Evolutionary conservation across 768 basidiomycete species (phyloP).

Genomic region (Lyophyllum decastes): DNA sequence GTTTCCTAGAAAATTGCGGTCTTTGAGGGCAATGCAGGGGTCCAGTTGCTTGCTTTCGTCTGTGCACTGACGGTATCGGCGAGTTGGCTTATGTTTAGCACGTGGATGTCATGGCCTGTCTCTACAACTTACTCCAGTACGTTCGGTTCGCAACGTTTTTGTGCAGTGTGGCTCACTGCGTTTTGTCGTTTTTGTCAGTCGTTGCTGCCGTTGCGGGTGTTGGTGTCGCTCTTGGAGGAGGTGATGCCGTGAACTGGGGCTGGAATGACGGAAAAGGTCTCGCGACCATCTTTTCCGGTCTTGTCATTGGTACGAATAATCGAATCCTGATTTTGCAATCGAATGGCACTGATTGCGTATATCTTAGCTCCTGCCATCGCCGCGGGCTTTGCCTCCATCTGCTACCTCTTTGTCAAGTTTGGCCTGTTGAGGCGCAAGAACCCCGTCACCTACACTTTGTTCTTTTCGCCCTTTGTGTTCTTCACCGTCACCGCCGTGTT

Average conservation of each 20-base stretch:
- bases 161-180: neutral
- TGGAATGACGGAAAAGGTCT: slow-evolving; percentile 29
- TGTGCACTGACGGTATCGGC: slow-evolving; percentile 25
- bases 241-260: slow-evolving; percentile 25
- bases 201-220: slow-evolving; percentile 26
- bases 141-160: neutral
- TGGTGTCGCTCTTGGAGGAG: slow-evolving; percentile 25
- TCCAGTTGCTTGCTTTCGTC: slow-evolving; percentile 29
- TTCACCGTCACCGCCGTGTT: slow-evolving; percentile 25
- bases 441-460: slow-evolving; percentile 20
- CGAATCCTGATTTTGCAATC: neutral
- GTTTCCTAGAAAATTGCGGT: slow-evolving; percentile 16
- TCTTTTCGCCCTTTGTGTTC: slow-evolving; percentile 27
- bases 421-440: slow-evolving; percentile 24
- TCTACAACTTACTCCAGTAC: slow-evolving; percentile 27
- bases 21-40: slow-evolving; percentile 27
- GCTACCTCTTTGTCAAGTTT: slow-evolving; percentile 26
- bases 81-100: slow-evolving; percentile 26
- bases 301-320: slow-evolving; percentile 19
- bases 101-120: slow-evolving; percentile 28
- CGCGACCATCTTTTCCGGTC: slow-evolving; percentile 27
- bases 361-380: slow-evolving; percentile 18
- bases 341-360: neutral
- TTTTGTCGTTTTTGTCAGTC: slow-evolving; percentile 3
- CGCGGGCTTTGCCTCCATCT: slow-evolving; percentile 21